Evolutionary conservation across 441 rosid species (phyloP), one percentile per base, ranked within the genome.

Genomic region (Pelargonium myrrhifolium): DNA sequence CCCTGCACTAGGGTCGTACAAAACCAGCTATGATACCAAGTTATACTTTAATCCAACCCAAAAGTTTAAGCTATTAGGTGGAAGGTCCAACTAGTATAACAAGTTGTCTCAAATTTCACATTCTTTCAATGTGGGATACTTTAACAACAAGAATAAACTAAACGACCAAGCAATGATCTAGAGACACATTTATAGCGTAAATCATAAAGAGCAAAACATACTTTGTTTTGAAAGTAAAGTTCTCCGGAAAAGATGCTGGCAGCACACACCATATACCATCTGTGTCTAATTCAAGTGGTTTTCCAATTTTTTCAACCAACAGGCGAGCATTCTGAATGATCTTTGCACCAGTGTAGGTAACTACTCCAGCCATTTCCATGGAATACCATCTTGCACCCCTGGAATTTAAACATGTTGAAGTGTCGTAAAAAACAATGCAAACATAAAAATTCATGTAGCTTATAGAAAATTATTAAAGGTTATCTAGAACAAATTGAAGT

Each of bases 341-440:
- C 85, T 95, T 95, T 75, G 98, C 99, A 74, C 99, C 99, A 66
- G 98, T 95, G 78, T 95, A 92, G 18, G 99, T 95, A 76, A 95
- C 99, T 65, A 92, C 99, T 72, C 99, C 98, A 75, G 99, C 99
- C 99, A 95, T 95, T 87, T 95, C 99, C 99, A 92, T 95, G 24
- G 99, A 95, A 81, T 92, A 95, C 99, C 99, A 92, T 82, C 99
- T 90, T 77, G 99, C 99, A 75, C 99, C 99, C 85, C 99, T 94
- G 76, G 67, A 74, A 68, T 65, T 75, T 45, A 76, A 74, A 70
- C 72, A 71, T 62, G 64, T 61, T 69, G 66, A 66, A 66, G 61
- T 71, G 70, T 71, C 68, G 75, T 66, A 63, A 74, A 74, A 67
- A 53, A 68, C 49, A 20, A 49, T 45, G 56, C 66, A 65, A 73